These are phyloP conservation scores for Stipa capillata DNA, from an alignment of 176 grass and related monocot genomes.

Conservation along the genomic window DNA sequence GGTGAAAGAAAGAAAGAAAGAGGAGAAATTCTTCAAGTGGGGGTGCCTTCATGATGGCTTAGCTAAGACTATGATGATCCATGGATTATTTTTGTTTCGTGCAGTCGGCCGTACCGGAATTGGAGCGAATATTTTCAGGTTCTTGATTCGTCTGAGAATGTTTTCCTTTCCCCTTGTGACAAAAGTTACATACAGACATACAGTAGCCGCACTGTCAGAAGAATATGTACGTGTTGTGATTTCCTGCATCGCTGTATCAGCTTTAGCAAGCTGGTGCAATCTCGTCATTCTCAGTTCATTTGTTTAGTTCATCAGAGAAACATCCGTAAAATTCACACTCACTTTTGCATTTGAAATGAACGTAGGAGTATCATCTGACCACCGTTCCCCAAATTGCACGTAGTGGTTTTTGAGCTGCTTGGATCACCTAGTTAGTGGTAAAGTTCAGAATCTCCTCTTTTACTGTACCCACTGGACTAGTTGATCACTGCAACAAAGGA, in stretches of 20 bases:
- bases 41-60: constrained; percentile 31
- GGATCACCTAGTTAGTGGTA: neutral
- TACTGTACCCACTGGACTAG: neutral
- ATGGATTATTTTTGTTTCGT: constrained; percentile 17
- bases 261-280: neutral
- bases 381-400: neutral
- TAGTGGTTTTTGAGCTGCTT: neutral
- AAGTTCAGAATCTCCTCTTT: constrained; percentile 4
- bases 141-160: neutral
- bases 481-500: neutral
- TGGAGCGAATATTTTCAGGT: neutral
- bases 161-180: neutral
- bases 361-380: too few species aligned
- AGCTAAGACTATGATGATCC: constrained; percentile 12
- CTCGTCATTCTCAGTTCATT: neutral
- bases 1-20: neutral
- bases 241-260: neutral
- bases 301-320: neutral
- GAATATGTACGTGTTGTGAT: neutral
- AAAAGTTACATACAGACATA: neutral
- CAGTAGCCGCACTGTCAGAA: neutral
- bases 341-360: neutral
- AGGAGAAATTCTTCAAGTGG: constrained; percentile 21
- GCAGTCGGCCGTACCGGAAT: constrained; percentile 14
- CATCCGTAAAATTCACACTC: neutral